Percentiles rank a stretch among this genome's conserved stretches.
These are phyloP conservation scores for Beverwykella pulmonaria DNA, from an alignment of 495 filamentous ascomycete species.

Conservation along the genomic window DNA sequence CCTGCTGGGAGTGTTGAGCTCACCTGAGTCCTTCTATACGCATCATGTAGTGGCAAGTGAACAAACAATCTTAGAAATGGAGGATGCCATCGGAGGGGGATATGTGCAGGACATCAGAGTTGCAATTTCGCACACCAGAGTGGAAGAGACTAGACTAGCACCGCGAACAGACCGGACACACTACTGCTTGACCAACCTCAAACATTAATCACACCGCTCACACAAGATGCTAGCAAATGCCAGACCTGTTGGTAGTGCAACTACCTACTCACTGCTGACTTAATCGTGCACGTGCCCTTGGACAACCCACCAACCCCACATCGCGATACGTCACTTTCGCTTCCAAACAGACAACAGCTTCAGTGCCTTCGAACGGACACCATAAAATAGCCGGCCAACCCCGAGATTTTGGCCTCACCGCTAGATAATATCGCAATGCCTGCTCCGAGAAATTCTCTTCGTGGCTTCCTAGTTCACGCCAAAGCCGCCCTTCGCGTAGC, in stretches of 20 bases:
- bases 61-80: too few species aligned
- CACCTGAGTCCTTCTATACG: constrained; percentile 7
- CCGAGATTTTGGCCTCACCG: background rate
- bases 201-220: background rate
- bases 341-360: background rate
- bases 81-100: too few species aligned
- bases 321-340: constrained; percentile 1
- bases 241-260: background rate
- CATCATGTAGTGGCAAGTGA: too few species aligned
- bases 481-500: constrained; percentile 37
- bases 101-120: too few species aligned
- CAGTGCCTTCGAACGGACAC: background rate
- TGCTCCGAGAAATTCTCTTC: constrained; percentile 40
- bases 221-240: background rate
- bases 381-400: background rate
- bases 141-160: too few species aligned
- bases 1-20: constrained; percentile 64
- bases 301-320: background rate
- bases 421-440: constrained; percentile 19
- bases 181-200: background rate
- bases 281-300: background rate
- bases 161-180: background rate
- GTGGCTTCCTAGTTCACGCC: constrained; percentile 41
- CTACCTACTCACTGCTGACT: background rate
- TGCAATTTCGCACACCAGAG: too few species aligned